A percentile compares a stretch with the other conserved stretches of the same genome.
phyloP scores from a whole-genome alignment of 140 eudicot species.

The Erigeron philadelphicus region DNA sequence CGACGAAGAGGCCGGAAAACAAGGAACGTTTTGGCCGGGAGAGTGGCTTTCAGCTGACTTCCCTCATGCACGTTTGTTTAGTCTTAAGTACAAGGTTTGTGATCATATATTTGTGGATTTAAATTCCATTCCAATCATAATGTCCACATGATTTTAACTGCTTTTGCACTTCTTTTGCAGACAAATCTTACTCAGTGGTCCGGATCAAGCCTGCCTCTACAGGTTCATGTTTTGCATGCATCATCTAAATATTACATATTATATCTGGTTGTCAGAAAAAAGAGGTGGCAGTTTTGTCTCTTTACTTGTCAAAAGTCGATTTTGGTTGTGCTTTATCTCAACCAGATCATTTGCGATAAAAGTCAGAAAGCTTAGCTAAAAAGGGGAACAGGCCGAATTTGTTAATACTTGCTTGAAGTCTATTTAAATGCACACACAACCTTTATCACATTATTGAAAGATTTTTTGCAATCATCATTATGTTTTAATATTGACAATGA shows the following conservation, averaged over 20 bases:
- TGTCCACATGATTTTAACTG: neutral
- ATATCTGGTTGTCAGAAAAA: neutral
- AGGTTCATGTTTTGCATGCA: slow-evolving; percentile 13
- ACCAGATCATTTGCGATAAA: neutral
- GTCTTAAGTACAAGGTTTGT: slow-evolving; percentile 81
- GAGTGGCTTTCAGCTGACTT: slow-evolving; percentile 92
- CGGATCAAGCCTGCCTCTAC: slow-evolving; percentile 55
- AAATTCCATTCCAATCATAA: neutral
- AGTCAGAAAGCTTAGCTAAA: neutral
- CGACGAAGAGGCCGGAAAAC: slow-evolving; percentile 92
- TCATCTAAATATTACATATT: neutral
- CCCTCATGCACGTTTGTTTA: slow-evolving; percentile 83
- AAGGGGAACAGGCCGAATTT: neutral
- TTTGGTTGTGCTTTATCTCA: neutral
- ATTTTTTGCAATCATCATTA: neutral
- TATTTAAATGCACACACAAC: neutral
- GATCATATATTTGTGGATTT: slow-evolving; percentile 4
- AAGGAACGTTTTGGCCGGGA: slow-evolving; percentile 95
- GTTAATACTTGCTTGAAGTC: neutral
- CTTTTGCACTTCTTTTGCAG: slow-evolving; percentile 39
- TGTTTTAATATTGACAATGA: neutral
- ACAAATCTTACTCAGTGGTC: slow-evolving; percentile 97
- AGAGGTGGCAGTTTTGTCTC: neutral
- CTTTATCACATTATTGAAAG: neutral
- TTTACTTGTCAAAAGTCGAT: neutral